phyloP scores from a whole-genome alignment of 2,329 filamentous ascomycete species.

The Beauveria asiatica region DNA sequence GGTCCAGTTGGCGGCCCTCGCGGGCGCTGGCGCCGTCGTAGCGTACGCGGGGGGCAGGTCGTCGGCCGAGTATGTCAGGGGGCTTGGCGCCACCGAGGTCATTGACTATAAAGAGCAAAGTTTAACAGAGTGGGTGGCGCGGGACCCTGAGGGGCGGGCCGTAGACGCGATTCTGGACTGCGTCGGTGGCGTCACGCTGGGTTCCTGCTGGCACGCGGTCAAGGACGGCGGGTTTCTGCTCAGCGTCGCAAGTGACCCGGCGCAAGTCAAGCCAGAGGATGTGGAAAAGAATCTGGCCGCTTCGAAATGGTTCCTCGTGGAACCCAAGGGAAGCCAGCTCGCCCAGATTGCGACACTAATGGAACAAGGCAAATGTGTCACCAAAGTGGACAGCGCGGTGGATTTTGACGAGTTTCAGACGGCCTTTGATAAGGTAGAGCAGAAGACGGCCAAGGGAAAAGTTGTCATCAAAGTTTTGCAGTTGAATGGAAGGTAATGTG shows the following conservation, averaged over 20 bases:
- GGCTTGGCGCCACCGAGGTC: constrained; percentile 28
- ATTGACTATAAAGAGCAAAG: constrained; percentile 27
- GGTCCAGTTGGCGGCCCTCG: constrained; percentile 28
- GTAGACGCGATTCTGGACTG: constrained; percentile 29
- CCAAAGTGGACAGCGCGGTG: constrained; percentile 30
- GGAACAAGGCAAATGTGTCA: constrained; percentile 22
- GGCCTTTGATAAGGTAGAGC: constrained; percentile 29
- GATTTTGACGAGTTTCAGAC: constrained; percentile 29
- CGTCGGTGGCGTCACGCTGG: constrained; percentile 26
- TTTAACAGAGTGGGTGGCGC: constrained; percentile 24
- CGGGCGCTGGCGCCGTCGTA: constrained; percentile 28
- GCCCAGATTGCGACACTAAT: constrained; percentile 26
- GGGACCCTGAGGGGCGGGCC: constrained; percentile 18
- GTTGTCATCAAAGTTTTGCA: constrained; percentile 27
- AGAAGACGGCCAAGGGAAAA: constrained; percentile 28
- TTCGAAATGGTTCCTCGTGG: constrained; percentile 29
- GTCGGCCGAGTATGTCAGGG: constrained; percentile 22
- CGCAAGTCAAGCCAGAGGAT: constrained; percentile 21
- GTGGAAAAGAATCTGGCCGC: constrained; percentile 22
- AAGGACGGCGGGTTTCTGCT: constrained; percentile 26
- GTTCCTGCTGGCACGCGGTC: constrained; percentile 26
- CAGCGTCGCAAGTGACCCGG: constrained; percentile 24
- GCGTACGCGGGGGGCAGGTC: constrained; percentile 22
- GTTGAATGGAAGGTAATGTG: neutral
- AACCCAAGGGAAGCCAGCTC: constrained; percentile 27